Evolutionary conservation across 2,329 filamentous ascomycete species (phyloP).

Genomic region (Penicillium sp.): DNA sequence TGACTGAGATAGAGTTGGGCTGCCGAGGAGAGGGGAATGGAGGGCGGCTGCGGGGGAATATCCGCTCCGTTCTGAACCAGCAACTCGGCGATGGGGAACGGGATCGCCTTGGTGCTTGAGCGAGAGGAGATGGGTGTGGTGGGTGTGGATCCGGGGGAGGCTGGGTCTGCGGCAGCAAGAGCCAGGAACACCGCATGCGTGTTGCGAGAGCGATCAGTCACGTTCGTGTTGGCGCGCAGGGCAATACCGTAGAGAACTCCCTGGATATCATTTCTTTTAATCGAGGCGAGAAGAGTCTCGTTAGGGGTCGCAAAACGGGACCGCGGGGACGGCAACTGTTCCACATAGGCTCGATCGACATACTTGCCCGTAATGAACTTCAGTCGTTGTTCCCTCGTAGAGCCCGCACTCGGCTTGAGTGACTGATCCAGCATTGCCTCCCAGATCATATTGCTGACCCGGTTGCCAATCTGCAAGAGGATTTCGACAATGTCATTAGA

Average conservation of each 20-base stretch:
- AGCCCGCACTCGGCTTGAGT: slow-evolving; percentile 68
- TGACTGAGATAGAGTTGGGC: slow-evolving; percentile 82
- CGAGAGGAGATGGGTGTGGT: slow-evolving; percentile 29
- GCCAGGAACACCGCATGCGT: slow-evolving; percentile 89
- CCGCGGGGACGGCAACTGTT: slow-evolving; percentile 65
- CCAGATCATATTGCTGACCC: slow-evolving; percentile 95
- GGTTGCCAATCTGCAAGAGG: slow-evolving; percentile 83
- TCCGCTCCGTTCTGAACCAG: slow-evolving; percentile 91
- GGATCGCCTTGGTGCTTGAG: slow-evolving; percentile 44
- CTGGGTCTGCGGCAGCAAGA: slow-evolving; percentile 86
- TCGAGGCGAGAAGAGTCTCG: slow-evolving; percentile 82
- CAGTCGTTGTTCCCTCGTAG: slow-evolving; percentile 84
- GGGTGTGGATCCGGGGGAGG: slow-evolving; percentile 57
- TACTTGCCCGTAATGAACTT: slow-evolving; percentile 96
- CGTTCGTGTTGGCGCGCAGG: slow-evolving; percentile 80
- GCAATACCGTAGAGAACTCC: slow-evolving; percentile 89
- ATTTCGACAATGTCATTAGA: slow-evolving; percentile 96
- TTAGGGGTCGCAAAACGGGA: slow-evolving; percentile 75
- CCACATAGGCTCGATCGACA: slow-evolving; percentile 74
- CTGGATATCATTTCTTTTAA: slow-evolving; percentile 94
- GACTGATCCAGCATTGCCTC: slow-evolving; percentile 74
- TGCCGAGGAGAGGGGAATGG: slow-evolving; percentile 75
- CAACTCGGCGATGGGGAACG: slow-evolving; percentile 87
- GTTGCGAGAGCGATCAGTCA: slow-evolving; percentile 75
- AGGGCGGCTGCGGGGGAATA: slow-evolving; percentile 68